Evolutionary conservation across 768 basidiomycete species (phyloP).

Genomic region (Tylopilus cervinicoccineus): DNA sequence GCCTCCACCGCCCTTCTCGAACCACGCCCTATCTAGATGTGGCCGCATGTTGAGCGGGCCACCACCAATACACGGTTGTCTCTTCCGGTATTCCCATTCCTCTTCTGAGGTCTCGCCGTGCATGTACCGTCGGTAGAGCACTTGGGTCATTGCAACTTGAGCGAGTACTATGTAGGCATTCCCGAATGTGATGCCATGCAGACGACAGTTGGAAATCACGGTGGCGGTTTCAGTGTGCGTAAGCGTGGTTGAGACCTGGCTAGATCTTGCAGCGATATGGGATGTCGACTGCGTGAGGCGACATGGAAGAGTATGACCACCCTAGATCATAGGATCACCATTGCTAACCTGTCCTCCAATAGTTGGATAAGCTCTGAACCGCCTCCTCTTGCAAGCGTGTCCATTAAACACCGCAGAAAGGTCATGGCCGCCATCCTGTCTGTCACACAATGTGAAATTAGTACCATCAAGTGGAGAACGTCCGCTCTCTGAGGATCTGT

Average conservation of each 20-base stretch:
- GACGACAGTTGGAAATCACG: constrained; percentile 39
- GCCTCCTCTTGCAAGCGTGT: constrained; percentile 30
- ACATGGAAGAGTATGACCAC: constrained; percentile 54
- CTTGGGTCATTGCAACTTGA: constrained; percentile 50
- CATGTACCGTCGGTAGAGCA: constrained; percentile 45
- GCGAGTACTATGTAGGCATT: constrained; percentile 45
- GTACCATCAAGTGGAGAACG: constrained; percentile 39
- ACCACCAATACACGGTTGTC: constrained; percentile 44
- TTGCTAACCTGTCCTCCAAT: background rate
- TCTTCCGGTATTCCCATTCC: constrained; percentile 51
- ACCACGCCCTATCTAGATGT: constrained; percentile 46
- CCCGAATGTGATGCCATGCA: constrained; percentile 46
- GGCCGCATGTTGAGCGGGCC: constrained; percentile 52
- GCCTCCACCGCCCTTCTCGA: constrained; percentile 38
- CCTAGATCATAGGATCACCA: constrained; percentile 31
- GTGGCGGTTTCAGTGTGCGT: constrained; percentile 26
- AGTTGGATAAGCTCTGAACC: background rate
- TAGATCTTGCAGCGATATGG: constrained; percentile 35
- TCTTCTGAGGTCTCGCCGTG: constrained; percentile 44
- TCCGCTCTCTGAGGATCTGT: constrained; percentile 28
- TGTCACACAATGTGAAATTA: constrained; percentile 45
- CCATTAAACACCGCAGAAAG: constrained; percentile 42
- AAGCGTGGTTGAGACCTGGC: constrained; percentile 20
- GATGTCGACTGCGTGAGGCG: constrained; percentile 35
- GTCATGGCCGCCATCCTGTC: constrained; percentile 46